phyloP scores from a whole-genome alignment of 352 stramenopile genomes.

The Phytophthora citrophthora region DNA sequence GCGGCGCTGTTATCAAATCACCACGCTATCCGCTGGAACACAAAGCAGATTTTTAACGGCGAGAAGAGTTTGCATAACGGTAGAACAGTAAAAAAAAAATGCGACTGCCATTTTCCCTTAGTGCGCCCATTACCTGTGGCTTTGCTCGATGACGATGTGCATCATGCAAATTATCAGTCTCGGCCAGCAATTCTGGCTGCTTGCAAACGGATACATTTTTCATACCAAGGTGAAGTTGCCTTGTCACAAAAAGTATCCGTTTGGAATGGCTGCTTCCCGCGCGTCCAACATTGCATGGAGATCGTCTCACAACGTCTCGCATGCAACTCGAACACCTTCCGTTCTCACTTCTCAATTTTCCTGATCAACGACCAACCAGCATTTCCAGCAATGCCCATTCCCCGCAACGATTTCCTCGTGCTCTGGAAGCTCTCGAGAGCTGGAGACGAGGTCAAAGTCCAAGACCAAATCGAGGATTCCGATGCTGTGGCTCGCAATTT shows the following conservation, averaged over 20 bases:
- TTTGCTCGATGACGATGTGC: neutral
- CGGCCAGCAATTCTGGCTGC: slow-evolving; percentile 21
- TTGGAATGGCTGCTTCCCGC: slow-evolving; percentile 22
- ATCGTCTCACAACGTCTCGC: slow-evolving; percentile 13
- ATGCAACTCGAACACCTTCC: slow-evolving; percentile 2
- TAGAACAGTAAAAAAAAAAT: too few relatives aligned
- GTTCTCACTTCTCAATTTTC: neutral
- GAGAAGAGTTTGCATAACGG: too few relatives aligned
- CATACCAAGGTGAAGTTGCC: slow-evolving; percentile 16
- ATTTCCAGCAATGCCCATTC: slow-evolving; percentile 28
- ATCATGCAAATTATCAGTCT: slow-evolving; percentile 5
- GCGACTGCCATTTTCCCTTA: neutral
- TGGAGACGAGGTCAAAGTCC: slow-evolving; percentile 36
- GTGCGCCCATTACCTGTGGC: slow-evolving; percentile 9
- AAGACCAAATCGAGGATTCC: slow-evolving; percentile 34
- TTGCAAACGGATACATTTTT: slow-evolving; percentile 16
- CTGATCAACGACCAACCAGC: neutral
- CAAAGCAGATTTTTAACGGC: too few relatives aligned
- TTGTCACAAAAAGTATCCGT: slow-evolving; percentile 37
- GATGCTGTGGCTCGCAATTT: slow-evolving; percentile 40
- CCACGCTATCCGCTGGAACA: too few relatives aligned
- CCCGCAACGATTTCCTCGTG: slow-evolving; percentile 34
- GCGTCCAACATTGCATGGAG: slow-evolving; percentile 25
- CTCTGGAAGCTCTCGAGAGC: slow-evolving; percentile 38
- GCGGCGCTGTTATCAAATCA: too few relatives aligned